Conservation (phyloP, 371 early-diverging fungal genomes). For the Syncephalastrum monosporum region DNA sequence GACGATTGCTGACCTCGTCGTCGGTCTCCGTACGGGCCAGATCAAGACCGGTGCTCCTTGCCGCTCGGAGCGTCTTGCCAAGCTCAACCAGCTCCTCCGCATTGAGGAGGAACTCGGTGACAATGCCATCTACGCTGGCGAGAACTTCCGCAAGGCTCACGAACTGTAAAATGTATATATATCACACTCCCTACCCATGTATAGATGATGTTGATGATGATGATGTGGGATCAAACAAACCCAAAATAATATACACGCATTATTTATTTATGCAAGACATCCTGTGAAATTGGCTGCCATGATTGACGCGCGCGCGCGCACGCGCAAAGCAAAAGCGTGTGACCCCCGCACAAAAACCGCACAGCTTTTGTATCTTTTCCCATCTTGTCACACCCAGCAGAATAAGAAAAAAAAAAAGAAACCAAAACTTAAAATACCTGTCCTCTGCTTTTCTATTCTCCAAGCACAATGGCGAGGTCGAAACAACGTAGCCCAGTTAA, state of each 20-base stretch:
- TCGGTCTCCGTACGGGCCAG: constrained; percentile 96
- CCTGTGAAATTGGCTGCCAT: background rate
- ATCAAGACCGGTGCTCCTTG: constrained; percentile 99
- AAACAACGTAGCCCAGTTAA: too few relatives aligned
- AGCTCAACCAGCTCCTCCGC: constrained; percentile 98
- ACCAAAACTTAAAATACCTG: too few relatives aligned
- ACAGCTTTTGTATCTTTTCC: too few relatives aligned
- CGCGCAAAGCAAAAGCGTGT: too few relatives aligned
- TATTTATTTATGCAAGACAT: constrained; percentile 2
- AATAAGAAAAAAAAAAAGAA: too few relatives aligned
- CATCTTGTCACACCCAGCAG: too few relatives aligned
- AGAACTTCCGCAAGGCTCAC: constrained; percentile 86
- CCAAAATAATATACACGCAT: background rate
- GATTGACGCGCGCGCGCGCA: too few relatives aligned
- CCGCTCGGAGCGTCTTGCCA: constrained; percentile 96
- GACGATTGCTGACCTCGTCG: constrained; percentile 98
- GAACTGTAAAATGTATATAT: constrained; percentile 41
- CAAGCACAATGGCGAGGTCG: too few relatives aligned
- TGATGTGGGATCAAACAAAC: too few relatives aligned
- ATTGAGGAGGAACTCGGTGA: constrained; percentile 87
- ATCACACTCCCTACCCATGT: background rate
- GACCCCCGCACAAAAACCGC: too few relatives aligned
- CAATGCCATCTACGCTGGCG: constrained; percentile 89
- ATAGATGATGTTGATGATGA: too few relatives aligned
- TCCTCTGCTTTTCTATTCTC: too few relatives aligned